Base-by-base conservation (phyloP, 305 asterid species). In the Caryopteris hybrid region DNA sequence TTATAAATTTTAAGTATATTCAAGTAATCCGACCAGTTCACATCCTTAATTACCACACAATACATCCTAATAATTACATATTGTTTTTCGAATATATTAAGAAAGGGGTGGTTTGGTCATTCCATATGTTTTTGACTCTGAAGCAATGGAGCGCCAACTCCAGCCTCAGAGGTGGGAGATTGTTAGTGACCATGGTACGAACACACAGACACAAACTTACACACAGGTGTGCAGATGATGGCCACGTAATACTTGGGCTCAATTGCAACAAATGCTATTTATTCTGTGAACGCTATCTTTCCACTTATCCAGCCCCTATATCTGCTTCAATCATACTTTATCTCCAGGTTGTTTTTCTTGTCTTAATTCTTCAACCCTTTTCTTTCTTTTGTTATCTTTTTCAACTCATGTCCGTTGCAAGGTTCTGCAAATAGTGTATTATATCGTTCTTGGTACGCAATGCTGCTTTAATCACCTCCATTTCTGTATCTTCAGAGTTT, bases 281-380 rank as follows among this genome's bases (percentile, higher is more conserved):
- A 66, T 86, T 74, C 55, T 79, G 84, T 80, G 87, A 71, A 86
- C 93, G 72, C 72, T 77, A 84, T 86, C 83, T 61, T 48, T 50
- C 82, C 74, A 50, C 81, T 79, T 75, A 88, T 84, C 95, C 75
- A n/a, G n/a, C 38, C 68, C 64, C 25, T 14, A 39, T 13, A 22
- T 61, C 68, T 39, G 46, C 66, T 55, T 33, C 71, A 41, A 12
- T 57, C n/a, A n/a, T n/a, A 34, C 43, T 16, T 5, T 1, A 5
- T 43, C 50, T 73, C 58, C 80, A 58, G 78, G 74, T 76, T 65
- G 50, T 62, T 45, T 36, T 54, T 58, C 54, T 8, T 10, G 7
- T 5, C 56, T n/a, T 61, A 23, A 29, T 73, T 41, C 38, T 57
- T 45, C 21, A 29, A 18, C 72, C 22, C 17, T 22, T 6, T 13